These are phyloP conservation scores for Ophiocordyceps unilateralis DNA, from an alignment of 2,329 filamentous ascomycete species.

Conservation along the genomic window DNA sequence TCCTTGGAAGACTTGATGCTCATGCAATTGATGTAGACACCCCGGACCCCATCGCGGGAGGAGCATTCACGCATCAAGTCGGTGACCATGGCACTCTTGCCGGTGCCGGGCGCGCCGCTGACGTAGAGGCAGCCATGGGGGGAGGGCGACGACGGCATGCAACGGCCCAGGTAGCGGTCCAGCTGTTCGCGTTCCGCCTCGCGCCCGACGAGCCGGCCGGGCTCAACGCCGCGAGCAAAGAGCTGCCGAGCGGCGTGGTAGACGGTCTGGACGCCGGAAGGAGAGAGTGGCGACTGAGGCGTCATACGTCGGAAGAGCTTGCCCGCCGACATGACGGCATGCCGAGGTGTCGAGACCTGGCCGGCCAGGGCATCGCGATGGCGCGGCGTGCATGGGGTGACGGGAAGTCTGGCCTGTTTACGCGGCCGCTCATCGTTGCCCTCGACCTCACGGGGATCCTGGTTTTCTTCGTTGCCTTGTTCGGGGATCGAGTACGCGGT, in stretches of 20 bases:
- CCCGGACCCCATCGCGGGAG: constrained; percentile 37
- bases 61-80: constrained; percentile 51
- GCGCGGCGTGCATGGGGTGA: constrained; percentile 57
- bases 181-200: constrained; percentile 53
- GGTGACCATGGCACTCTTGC: constrained; percentile 86
- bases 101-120: constrained; percentile 87
- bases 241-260: constrained; percentile 79
- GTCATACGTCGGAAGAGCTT: constrained; percentile 64
- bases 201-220: constrained; percentile 60
- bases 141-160: constrained; percentile 36
- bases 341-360: constrained; percentile 63
- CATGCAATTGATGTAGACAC: constrained; percentile 89
- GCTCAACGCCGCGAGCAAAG: constrained; percentile 64
- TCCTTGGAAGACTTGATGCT: constrained; percentile 81
- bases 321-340: constrained; percentile 62
- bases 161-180: constrained; percentile 47
- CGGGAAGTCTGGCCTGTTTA: constrained; percentile 21
- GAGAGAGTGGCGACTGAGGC: constrained; percentile 56
- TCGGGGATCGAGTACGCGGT: constrained; percentile 24
- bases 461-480: constrained; percentile 43
- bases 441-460: constrained; percentile 26
- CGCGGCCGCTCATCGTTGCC: constrained; percentile 18
- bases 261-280: constrained; percentile 52
- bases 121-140: constrained; percentile 79
- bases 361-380: constrained; percentile 63